A percentile compares a stretch with the other conserved stretches of the same genome.
Conservation (phyloP, 202 grass and related monocot species). For the Elaeis oleifera region DNA sequence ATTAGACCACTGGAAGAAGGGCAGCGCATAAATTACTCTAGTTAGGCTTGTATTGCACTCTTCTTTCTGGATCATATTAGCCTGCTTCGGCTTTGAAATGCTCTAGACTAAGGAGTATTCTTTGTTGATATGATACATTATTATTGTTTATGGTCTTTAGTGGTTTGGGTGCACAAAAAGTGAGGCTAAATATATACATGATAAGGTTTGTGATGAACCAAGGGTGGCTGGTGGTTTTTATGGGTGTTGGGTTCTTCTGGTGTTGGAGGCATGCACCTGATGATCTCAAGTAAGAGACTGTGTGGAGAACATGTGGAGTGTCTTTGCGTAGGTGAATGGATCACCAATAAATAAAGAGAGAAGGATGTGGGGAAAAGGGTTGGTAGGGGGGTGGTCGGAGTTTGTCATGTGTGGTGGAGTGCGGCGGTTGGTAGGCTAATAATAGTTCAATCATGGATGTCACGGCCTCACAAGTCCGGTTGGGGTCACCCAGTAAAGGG, state of each 20-base stretch:
- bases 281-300: constrained; percentile 23
- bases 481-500: too few species aligned
- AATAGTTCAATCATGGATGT: constrained; percentile 24
- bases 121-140: constrained; percentile 8
- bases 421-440: constrained; percentile 36
- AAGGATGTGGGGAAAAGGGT: constrained; percentile 9
- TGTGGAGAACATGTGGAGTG: constrained; percentile 58
- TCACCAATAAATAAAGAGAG: constrained; percentile 4
- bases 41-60: too few species aligned
- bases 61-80: too few species aligned
- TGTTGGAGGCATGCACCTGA: not conserved
- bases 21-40: not conserved
- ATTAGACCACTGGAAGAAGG: constrained; percentile 30
- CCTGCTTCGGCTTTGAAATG: not conserved
- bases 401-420: constrained; percentile 19
- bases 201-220: constrained; percentile 16
- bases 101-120: constrained; percentile 1
- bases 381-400: constrained; percentile 20
- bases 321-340: not conserved
- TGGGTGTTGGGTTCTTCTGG: constrained; percentile 2
- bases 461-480: too few species aligned
- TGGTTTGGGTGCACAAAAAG: constrained; percentile 21
- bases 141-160: constrained; percentile 1
- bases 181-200: not conserved
- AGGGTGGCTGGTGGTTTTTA: constrained; percentile 23